Percentiles rank a stretch among this genome's conserved stretches.
Conservation (phyloP, 2,329 filamentous ascomycete species). For the Colletotrichum musae region DNA sequence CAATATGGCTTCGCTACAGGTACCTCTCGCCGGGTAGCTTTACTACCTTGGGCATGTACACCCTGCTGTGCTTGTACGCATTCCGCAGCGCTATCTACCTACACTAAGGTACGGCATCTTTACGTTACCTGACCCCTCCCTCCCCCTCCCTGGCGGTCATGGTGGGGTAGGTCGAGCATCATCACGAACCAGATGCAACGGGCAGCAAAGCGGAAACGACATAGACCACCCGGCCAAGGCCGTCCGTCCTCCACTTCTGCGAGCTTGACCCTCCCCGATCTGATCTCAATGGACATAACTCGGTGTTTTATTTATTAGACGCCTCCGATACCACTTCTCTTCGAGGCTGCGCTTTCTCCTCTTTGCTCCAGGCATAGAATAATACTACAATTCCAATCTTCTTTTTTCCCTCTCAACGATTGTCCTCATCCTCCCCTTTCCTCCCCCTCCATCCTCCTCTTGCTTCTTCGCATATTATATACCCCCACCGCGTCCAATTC, state of each 20-base stretch:
- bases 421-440: neutral
- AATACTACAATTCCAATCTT: slow-evolving; percentile 19
- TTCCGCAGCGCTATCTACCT: neutral
- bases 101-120: neutral
- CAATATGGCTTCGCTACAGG: neutral
- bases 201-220: slow-evolving; percentile 25
- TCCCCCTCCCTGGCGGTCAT: slow-evolving; percentile 3
- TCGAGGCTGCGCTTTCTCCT: slow-evolving; percentile 16
- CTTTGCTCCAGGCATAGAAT: slow-evolving; percentile 36
- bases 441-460: neutral
- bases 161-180: slow-evolving; percentile 38
- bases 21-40: slow-evolving; percentile 28
- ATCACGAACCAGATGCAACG: slow-evolving; percentile 31
- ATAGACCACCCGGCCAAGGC: slow-evolving; percentile 24
- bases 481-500: slow-evolving; percentile 26
- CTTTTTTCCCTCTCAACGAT: neutral
- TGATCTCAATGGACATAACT: slow-evolving; percentile 41
- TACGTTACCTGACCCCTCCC: neutral
- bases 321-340: slow-evolving; percentile 30
- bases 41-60: slow-evolving; percentile 29
- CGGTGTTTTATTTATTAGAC: slow-evolving; percentile 41
- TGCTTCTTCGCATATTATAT: slow-evolving; percentile 26
- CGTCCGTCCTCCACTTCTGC: slow-evolving; percentile 38
- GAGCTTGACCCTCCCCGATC: slow-evolving; percentile 34
- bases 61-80: neutral